Percentiles rank a stretch among this genome's conserved stretches.
Evolutionary conservation across 2,329 filamentous ascomycete genomes (phyloP).

Genomic region (Venturia pyrina): DNA sequence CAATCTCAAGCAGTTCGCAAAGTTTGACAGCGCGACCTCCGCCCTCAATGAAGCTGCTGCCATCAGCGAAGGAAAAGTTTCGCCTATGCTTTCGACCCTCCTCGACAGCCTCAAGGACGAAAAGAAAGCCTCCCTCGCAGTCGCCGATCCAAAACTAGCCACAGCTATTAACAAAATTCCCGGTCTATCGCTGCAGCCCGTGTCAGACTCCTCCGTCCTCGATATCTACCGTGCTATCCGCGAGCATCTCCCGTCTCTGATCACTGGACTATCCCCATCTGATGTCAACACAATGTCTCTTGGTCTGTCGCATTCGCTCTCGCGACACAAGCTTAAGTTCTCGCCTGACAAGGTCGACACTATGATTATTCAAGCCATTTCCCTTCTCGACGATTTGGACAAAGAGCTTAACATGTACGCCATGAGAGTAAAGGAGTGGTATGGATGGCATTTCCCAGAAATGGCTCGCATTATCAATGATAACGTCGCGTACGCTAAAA

Average conservation of each 20-base stretch:
- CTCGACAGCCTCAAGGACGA: slow-evolving; percentile 90
- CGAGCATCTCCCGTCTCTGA: slow-evolving; percentile 78
- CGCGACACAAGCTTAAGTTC: slow-evolving; percentile 97
- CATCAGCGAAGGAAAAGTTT: slow-evolving; percentile 89
- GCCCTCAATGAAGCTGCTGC: slow-evolving; percentile 85
- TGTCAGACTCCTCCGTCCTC: slow-evolving; percentile 71
- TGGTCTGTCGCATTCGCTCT: slow-evolving; percentile 93
- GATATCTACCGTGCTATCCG: slow-evolving; percentile 94
- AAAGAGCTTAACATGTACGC: slow-evolving; percentile 98
- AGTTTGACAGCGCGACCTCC: slow-evolving; percentile 87
- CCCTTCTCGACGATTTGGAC: slow-evolving; percentile 87
- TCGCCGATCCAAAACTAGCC: slow-evolving; percentile 85
- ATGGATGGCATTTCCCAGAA: slow-evolving; percentile 99
- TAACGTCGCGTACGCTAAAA: slow-evolving; percentile 84
- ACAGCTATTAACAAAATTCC: slow-evolving; percentile 89
- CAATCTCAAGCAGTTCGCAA: slow-evolving; percentile 93
- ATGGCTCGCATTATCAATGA: slow-evolving; percentile 94
- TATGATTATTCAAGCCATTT: slow-evolving; percentile 97
- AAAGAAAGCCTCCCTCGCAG: slow-evolving; percentile 90
- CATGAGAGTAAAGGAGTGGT: slow-evolving; percentile 99
- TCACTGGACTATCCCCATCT: slow-evolving; percentile 74
- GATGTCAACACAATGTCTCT: slow-evolving; percentile 91
- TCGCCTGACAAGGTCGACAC: slow-evolving; percentile 97
- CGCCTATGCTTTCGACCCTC: slow-evolving; percentile 70
- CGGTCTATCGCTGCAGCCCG: slow-evolving; percentile 70